A percentile compares a stretch with the other conserved stretches of the same genome.
These are phyloP conservation scores for Diaporthe sp. DNA, from an alignment of 2,329 filamentous ascomycete genomes.

Conservation along the genomic window DNA sequence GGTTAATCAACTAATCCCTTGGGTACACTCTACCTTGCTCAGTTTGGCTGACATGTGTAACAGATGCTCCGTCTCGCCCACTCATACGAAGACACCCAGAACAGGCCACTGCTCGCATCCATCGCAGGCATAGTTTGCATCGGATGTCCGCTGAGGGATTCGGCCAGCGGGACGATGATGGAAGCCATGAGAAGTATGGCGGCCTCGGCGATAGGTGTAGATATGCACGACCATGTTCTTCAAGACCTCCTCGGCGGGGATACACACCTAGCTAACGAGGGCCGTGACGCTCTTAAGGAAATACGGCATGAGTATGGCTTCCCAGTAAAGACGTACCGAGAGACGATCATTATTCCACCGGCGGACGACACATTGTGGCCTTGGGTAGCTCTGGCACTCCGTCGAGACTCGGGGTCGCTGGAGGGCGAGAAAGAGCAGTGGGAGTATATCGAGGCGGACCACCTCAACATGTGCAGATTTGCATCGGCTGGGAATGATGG, in stretches of 20 bases:
- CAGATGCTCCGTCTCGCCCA: constrained; percentile 48
- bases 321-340: constrained; percentile 50
- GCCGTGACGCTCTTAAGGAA: constrained; percentile 46
- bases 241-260: constrained; percentile 47
- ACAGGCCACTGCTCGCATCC: constrained; percentile 46
- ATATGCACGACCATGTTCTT: constrained; percentile 45
- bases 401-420: constrained; percentile 48
- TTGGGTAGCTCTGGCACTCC: constrained; percentile 40
- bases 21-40: neutral
- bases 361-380: constrained; percentile 3
- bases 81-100: constrained; percentile 44
- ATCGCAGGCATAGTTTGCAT: constrained; percentile 49
- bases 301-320: constrained; percentile 52
- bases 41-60: neutral
- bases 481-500: constrained; percentile 45
- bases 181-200: constrained; percentile 50
- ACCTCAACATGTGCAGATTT: constrained; percentile 58
- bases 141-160: constrained; percentile 49
- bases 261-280: constrained; percentile 43
- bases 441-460: constrained; percentile 54
- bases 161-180: constrained; percentile 45
- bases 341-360: constrained; percentile 40
- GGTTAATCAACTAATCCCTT: constrained; percentile 39
- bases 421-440: constrained; percentile 49
- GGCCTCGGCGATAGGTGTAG: constrained; percentile 42